These are phyloP conservation scores for Eragrostis curvula DNA, from an alignment of 176 grass and related monocot genomes.

Conservation along the genomic window DNA sequence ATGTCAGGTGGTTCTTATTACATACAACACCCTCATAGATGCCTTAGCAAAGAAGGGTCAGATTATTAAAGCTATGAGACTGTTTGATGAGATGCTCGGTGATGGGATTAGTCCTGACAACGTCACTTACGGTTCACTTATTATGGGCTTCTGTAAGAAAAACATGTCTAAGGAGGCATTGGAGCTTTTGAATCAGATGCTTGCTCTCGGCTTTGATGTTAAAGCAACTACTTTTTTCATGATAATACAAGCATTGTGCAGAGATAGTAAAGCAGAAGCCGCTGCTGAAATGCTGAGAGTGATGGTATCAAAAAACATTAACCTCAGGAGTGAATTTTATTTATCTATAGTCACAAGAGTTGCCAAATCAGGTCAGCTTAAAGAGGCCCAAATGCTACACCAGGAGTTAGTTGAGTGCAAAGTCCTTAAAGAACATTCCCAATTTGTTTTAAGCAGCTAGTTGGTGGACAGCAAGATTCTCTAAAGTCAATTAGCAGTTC, in stretches of 20 bases:
- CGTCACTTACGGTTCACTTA: conserved; percentile 70
- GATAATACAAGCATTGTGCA: conserved; percentile 65
- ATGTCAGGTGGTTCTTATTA: conserved; percentile 59
- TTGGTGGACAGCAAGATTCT: conserved; percentile 5
- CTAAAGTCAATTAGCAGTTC: conserved; percentile 9
- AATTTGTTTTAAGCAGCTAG: conserved; percentile 36
- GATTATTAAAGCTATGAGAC: conserved; percentile 53
- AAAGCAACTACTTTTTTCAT: conserved; percentile 70
- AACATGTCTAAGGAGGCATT: conserved; percentile 58
- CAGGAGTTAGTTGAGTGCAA: conserved; percentile 52
- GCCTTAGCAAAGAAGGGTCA: conserved; percentile 67
- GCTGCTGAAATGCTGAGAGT: conserved; percentile 56
- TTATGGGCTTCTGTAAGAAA: conserved; percentile 77
- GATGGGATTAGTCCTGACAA: conserved; percentile 66
- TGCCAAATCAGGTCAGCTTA: conserved; percentile 52
- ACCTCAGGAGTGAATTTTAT: conserved; percentile 48
- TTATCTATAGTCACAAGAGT: conserved; percentile 60
- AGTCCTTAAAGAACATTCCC: conserved; percentile 50
- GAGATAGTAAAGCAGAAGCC: conserved; percentile 56
- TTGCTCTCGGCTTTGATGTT: conserved; percentile 61
- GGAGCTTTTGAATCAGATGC: conserved; percentile 56
- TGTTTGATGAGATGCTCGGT: conserved; percentile 69
- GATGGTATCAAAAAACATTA: conserved; percentile 56
- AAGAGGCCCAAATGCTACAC: conserved; percentile 56
- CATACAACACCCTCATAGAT: conserved; percentile 83